Evolutionary conservation across 2,329 filamentous ascomycete species (phyloP).

Genomic region (Pseudogymnoascus sp.): DNA sequence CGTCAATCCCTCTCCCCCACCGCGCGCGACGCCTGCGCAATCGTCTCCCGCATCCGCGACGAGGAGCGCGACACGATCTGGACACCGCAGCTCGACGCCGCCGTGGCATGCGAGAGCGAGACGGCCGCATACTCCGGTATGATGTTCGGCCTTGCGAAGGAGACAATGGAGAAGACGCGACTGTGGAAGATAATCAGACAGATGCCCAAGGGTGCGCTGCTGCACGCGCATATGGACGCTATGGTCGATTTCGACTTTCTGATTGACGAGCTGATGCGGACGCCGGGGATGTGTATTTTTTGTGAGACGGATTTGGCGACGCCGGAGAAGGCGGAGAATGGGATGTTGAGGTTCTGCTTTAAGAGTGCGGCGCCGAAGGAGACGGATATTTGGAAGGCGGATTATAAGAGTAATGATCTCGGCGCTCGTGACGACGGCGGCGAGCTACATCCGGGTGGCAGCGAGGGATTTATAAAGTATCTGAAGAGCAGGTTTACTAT

Average conservation of each 20-base stretch:
- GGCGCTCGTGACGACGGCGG: slow-evolving; percentile 47
- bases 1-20: slow-evolving; percentile 70
- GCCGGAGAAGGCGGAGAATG: slow-evolving; percentile 45
- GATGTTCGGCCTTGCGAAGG: slow-evolving; percentile 85
- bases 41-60: slow-evolving; percentile 72
- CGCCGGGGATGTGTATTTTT: slow-evolving; percentile 66
- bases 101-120: slow-evolving; percentile 54
- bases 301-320: slow-evolving; percentile 51
- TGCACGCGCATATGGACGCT: slow-evolving; percentile 86
- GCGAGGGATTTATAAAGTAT: slow-evolving; percentile 69
- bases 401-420: slow-evolving; percentile 47
- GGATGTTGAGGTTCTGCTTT: slow-evolving; percentile 57
- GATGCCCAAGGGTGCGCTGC: slow-evolving; percentile 82
- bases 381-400: slow-evolving; percentile 56
- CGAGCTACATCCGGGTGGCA: slow-evolving; percentile 70
- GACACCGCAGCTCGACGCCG: slow-evolving; percentile 67
- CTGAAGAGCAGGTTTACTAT: slow-evolving; percentile 67
- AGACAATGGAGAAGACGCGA: slow-evolving; percentile 76
- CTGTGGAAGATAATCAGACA: slow-evolving; percentile 77
- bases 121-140: slow-evolving; percentile 75
- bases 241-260: slow-evolving; percentile 85
- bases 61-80: slow-evolving; percentile 72
- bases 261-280: slow-evolving; percentile 62
- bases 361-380: slow-evolving; percentile 37
- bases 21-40: slow-evolving; percentile 67